Percentiles rank a stretch among this genome's conserved stretches.
phyloP scores from a whole-genome alignment of 2,329 filamentous ascomycete genomes.

The Epichloe uncinata region DNA sequence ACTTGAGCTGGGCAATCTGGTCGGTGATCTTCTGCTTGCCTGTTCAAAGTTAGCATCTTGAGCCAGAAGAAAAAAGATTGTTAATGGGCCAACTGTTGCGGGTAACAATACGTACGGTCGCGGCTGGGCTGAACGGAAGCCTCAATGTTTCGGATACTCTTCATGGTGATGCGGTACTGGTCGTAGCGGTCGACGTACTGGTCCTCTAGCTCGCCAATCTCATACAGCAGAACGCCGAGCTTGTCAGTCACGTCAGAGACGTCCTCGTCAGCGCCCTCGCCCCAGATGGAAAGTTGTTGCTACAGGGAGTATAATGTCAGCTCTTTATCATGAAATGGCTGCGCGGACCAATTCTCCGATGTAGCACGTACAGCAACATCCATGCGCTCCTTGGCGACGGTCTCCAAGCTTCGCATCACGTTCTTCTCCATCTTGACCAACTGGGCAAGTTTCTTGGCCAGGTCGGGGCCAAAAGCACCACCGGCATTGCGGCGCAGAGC shows the following conservation, averaged over 20 bases:
- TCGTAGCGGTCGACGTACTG: conserved; percentile 98
- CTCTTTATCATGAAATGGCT: too few species aligned
- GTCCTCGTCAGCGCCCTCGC: conserved; percentile 88
- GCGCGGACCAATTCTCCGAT: background rate
- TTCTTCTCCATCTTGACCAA: conserved; percentile 99
- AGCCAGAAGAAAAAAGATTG: background rate
- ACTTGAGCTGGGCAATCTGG: conserved; percentile 96
- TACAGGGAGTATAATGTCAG: conserved; percentile 21
- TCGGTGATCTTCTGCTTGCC: conserved; percentile 99
- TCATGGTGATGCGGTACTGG: conserved; percentile 97
- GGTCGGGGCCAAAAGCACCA: conserved; percentile 68
- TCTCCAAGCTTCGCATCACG: conserved; percentile 95
- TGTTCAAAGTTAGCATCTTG: conserved; percentile 20
- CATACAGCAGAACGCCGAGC: conserved; percentile 92
- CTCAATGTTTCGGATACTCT: conserved; percentile 98
- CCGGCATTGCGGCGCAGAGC: conserved; percentile 60
- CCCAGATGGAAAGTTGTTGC: conserved; percentile 99
- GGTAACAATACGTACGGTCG: conserved; percentile 56
- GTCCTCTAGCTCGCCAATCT: conserved; percentile 95
- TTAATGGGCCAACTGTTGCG: too few species aligned
- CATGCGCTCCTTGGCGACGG: conserved; percentile 92
- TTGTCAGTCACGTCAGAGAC: conserved; percentile 99
- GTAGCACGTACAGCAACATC: conserved; percentile 73
- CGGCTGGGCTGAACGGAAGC: conserved; percentile 95
- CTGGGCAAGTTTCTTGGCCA: conserved; percentile 94